Evolutionary conservation across 176 grass and related monocot genomes (phyloP), one percentile per base, ranked within the genome.

Genomic region (Ananas comosus): DNA sequence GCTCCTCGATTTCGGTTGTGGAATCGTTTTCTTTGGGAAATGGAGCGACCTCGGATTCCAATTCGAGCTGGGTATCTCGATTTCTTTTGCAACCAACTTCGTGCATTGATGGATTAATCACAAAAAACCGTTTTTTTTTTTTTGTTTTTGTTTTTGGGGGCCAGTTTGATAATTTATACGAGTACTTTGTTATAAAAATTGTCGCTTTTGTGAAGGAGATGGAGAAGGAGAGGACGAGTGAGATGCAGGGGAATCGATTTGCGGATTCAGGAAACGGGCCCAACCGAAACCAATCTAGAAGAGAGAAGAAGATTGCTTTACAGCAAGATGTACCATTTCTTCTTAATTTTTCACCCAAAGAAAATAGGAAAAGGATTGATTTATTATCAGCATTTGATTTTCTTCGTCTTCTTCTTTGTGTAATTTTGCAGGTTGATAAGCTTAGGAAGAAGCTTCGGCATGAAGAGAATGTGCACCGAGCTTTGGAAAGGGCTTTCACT

Each of bases 401-500:
- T 13, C 52, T 1, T 11, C 16, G 3, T 4, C 72, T 63, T 54
- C 12, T 83, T 23, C 33, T 25, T 67, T 42, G 47, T 47, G 63
- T 14, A 67, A 65, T 84, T 84, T 84, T 80, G 16, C 61, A 99
- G 95, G 87, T 99, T 47, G 90, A 94, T 56, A 99, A 91, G 80
- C 85, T 99, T 2, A 93, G 79, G 80, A 99, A 91, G 82, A 91
- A 99, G 85, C 87, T 99, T 29, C 75, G 87, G 14, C 87, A 94
- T 72, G 95, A 99, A 76, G 95, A 99, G 82, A 99, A 91, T 80
- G 85, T 99, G 65, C 95, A 99, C 79, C 88, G 95, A 71, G 95
- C 95, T 70, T 78, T 99, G 33, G 95, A 91, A 72, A 66, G 95
- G 69, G 95, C 95, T 19, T 94, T 99, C 79, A 99, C 95, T 51